phyloP scores from a whole-genome alignment of 805 yeast genomes.

The Myxozyma melibiosi region DNA sequence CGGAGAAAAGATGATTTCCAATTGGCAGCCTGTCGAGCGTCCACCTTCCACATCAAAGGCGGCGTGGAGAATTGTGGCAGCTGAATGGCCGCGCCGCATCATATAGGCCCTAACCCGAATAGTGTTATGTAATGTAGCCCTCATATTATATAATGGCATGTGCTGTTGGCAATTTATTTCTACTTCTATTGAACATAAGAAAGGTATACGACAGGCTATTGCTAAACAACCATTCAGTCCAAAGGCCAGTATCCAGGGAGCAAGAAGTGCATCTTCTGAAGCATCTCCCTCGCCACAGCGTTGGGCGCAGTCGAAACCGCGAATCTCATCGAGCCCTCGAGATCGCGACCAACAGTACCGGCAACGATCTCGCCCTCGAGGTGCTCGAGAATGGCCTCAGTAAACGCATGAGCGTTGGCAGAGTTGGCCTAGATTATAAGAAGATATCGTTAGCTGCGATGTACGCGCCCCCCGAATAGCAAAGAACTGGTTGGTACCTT shows the following conservation, averaged over 20 bases:
- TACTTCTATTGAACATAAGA: no score
- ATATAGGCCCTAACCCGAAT: no score
- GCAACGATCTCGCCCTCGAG: constrained; percentile 61
- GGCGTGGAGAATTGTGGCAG: no score
- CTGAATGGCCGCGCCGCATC: no score
- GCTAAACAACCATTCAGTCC: constrained; percentile 13
- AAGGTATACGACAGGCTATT: no score
- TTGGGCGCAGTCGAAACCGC: constrained; percentile 75
- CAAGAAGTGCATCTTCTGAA: constrained; percentile 79
- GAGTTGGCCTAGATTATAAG: constrained; percentile 62
- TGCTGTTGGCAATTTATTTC: no score
- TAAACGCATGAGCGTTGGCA: constrained; percentile 78
- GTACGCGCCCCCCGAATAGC: neutral
- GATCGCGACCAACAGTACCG: constrained; percentile 68
- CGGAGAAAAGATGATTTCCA: no score
- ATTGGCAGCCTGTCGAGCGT: no score
- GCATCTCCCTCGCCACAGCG: constrained; percentile 71
- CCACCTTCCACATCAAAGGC: no score
- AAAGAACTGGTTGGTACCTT: constrained; percentile 34
- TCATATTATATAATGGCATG: no score
- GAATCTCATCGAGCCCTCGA: constrained; percentile 75
- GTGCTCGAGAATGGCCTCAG: constrained; percentile 65
- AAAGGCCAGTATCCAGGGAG: constrained; percentile 76
- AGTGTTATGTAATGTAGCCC: no score
- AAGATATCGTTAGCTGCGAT: neutral